phyloP scores from a whole-genome alignment of 352 stramenopile genomes.

The Pythium myriotylum region DNA sequence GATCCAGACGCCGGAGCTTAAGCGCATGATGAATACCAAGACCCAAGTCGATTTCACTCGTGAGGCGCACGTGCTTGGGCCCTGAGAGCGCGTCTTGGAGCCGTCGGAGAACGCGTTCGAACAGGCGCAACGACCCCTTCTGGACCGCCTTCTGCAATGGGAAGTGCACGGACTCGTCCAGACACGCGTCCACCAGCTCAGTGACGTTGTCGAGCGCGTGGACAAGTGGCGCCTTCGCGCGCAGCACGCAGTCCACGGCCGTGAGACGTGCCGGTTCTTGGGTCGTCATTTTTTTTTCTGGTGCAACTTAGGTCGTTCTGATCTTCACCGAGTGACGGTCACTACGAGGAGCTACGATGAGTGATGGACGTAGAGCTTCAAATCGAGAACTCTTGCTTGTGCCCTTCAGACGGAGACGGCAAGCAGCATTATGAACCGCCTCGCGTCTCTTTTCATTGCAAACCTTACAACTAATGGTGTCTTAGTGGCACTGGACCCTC shows the following conservation, averaged over 20 bases:
- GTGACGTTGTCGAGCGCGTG: constrained; percentile 2
- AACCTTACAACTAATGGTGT: no score
- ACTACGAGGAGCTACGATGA: neutral
- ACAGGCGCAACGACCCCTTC: neutral
- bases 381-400: no score
- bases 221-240: neutral
- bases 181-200: neutral
- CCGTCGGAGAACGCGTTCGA: constrained; percentile 7
- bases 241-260: constrained; percentile 14
- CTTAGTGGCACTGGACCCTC: no score
- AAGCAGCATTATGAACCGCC: no score
- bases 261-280: neutral
- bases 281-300: neutral
- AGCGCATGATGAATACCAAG: neutral
- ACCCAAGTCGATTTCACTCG: constrained; percentile 2
- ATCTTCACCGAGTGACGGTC: constrained; percentile 12
- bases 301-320: neutral
- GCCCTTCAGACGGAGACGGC: no score
- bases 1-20: neutral
- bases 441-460: no score
- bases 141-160: neutral
- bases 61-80: neutral
- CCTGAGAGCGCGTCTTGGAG: neutral
- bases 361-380: no score
- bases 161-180: constrained; percentile 5